Base-by-base conservation (phyloP, 2,329 filamentous ascomycete species). In the Davidsoniella eucalypti region DNA sequence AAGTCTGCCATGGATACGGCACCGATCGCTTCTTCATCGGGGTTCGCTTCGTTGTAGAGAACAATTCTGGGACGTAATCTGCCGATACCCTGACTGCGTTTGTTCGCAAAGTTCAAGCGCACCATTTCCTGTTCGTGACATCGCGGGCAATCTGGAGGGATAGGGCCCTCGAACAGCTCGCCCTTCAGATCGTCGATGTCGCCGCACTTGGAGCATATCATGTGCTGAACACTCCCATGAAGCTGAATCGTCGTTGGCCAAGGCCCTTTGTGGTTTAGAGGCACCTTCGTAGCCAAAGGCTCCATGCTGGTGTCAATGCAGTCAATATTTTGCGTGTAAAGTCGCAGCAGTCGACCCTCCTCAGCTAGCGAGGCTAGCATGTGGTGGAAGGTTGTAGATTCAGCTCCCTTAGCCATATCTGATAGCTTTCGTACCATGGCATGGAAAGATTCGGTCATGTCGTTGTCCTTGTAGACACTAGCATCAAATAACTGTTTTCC, bases 301-400 rank as follows among this genome's bases (percentile, higher is more conserved):
- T 78, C 69, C 64, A 98, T 74, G 6, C 79, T 76, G 0, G 86
- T 92, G 59, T 98, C 92, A 56, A 98, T 84, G 52, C 88, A 87
- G 66, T 98, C 92, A 33, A 98, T 90, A 58, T 98, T 98, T 61
- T 98, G 92, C 2, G 86, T 90, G 64, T 98, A 98, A 5, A 98
- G 73, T 41, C 92, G 84, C 61, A 95, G 70, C 21, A 98, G 68
- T 17, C 92, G 84, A 41, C 83, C 85, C 65, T 96, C 87, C 52
- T 84, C 76, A 3, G 90, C 86, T 18, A 98, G 72, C 3, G 87
- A 90, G 44, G 92, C 92, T 41, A 98, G 74, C 64, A 98, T 75
- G 61, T 95, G 85, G 68, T 98, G 92, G 61, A 98, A 98, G 2
- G 78, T 72, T 1, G 92, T 95, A 10, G 92, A 87, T 56, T 80